phyloP scores from a whole-genome alignment of 2,329 filamentous ascomycete species.

The Sarocladiaceae sp. region DNA sequence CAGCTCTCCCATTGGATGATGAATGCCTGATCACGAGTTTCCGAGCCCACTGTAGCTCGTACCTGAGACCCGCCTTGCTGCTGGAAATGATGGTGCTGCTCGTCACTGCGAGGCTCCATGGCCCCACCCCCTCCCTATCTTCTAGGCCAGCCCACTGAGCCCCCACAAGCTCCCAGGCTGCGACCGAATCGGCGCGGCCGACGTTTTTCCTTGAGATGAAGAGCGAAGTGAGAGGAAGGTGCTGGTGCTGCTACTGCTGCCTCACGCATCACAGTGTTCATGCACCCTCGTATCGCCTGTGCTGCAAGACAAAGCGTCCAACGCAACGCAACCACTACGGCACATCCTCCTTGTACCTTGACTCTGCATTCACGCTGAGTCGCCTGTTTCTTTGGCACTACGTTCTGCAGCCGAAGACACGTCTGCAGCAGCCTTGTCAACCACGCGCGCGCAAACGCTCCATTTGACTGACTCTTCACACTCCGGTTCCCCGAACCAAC shows the following conservation, averaged over 20 bases:
- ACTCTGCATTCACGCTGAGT: neutral
- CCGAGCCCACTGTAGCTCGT: neutral
- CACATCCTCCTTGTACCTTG: neutral
- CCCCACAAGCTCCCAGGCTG: neutral
- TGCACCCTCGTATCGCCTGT: constrained; percentile 5
- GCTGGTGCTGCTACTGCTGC: neutral
- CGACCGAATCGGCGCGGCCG: neutral
- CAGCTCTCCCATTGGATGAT: neutral
- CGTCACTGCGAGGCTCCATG: neutral
- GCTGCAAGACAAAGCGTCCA: constrained; percentile 2
- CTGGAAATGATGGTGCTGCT: neutral
- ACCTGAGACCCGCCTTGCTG: neutral
- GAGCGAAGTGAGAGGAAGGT: neutral
- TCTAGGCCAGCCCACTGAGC: neutral
- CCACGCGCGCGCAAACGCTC: constrained; percentile 2
- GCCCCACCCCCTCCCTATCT: neutral
- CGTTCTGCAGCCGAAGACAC: neutral
- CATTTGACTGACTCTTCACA: neutral
- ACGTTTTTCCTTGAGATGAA: constrained; percentile 8
- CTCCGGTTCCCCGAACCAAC: neutral
- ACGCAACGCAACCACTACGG: constrained; percentile 5
- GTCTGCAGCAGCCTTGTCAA: neutral
- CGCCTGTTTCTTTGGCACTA: neutral
- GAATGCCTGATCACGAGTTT: too few relatives aligned
- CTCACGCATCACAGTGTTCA: neutral